Percentiles rank a stretch among this genome's conserved stretches.
Conservation (phyloP, 1,139 yeast species). For the Pichiaceae sp. region DNA sequence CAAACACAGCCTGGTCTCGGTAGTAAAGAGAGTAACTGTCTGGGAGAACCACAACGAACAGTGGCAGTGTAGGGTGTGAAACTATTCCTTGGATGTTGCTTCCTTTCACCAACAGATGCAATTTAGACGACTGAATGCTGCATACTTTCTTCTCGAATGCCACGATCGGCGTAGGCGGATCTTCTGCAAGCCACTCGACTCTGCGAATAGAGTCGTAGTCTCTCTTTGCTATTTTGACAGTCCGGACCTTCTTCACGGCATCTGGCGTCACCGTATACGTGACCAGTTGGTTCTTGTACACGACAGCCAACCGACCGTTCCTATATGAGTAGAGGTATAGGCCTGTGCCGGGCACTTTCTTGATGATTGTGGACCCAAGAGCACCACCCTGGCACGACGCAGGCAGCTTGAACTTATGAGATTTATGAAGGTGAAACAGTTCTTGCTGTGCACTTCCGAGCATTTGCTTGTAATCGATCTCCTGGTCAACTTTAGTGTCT, state of each 20-base stretch:
- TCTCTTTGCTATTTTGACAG: too few species aligned
- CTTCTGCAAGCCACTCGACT: neutral
- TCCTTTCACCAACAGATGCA: neutral
- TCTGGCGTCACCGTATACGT: too few species aligned
- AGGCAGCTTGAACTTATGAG: conserved; percentile 31
- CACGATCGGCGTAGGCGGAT: neutral
- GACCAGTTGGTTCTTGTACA: too few species aligned
- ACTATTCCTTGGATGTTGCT: neutral
- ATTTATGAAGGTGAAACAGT: conserved; percentile 35
- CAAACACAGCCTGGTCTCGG: conserved; percentile 4
- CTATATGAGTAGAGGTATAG: too few species aligned
- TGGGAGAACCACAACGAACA: conserved; percentile 10
- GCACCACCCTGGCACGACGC: too few species aligned
- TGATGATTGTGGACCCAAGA: too few species aligned
- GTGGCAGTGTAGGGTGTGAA: conserved; percentile 19
- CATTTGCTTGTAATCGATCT: neutral
- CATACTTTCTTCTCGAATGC: neutral
- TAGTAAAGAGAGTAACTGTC: conserved; percentile 11
- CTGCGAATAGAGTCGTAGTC: too few species aligned
- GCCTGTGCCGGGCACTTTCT: too few species aligned
- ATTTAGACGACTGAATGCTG: neutral
- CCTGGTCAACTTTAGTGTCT: conserved; percentile 4
- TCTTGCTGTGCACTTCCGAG: conserved; percentile 27
- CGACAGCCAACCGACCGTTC: neutral
- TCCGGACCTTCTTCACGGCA: too few species aligned